A percentile compares a stretch with the other conserved stretches of the same genome.
These are phyloP conservation scores for Russula emetica DNA, from an alignment of 768 basidiomycete genomes.

Conservation along the genomic window DNA sequence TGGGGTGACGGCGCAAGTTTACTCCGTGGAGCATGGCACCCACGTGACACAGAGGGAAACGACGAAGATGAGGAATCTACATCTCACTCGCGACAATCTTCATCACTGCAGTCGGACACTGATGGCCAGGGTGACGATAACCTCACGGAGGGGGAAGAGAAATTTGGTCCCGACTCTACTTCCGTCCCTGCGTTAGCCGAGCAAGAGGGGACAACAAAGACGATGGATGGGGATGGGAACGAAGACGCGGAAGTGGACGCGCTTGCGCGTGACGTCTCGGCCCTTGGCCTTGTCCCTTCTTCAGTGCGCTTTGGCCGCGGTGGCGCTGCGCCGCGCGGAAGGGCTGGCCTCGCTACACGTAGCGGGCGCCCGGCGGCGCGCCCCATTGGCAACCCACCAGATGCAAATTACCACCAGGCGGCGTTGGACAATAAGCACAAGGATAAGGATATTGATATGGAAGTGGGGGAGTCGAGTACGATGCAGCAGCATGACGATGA, in stretches of 20 bases:
- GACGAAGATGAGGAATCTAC: not conserved
- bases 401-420: not conserved
- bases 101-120: conserved; percentile 33
- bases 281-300: conserved; percentile 59
- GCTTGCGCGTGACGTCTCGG: conserved; percentile 45
- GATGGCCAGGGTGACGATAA: conserved; percentile 32
- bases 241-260: conserved; percentile 41
- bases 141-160: conserved; percentile 1
- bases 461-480: conserved; percentile 8
- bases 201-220: not conserved
- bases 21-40: conserved; percentile 68
- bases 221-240: not conserved
- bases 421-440: not conserved
- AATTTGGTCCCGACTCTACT: not conserved
- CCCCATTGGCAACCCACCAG: not conserved
- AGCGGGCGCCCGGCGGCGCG: conserved; percentile 13
- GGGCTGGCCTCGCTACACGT: conserved; percentile 39
- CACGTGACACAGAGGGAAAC: conserved; percentile 35
- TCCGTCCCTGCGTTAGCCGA: not conserved
- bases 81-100: conserved; percentile 63
- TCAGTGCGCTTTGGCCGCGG: conserved; percentile 74
- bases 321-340: conserved; percentile 41
- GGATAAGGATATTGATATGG: not conserved
- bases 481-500: conserved; percentile 6
- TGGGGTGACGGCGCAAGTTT: conserved; percentile 86